Conservation (phyloP, 2,329 filamentous ascomycete genomes). For the Sordariomycetes sp. region DNA sequence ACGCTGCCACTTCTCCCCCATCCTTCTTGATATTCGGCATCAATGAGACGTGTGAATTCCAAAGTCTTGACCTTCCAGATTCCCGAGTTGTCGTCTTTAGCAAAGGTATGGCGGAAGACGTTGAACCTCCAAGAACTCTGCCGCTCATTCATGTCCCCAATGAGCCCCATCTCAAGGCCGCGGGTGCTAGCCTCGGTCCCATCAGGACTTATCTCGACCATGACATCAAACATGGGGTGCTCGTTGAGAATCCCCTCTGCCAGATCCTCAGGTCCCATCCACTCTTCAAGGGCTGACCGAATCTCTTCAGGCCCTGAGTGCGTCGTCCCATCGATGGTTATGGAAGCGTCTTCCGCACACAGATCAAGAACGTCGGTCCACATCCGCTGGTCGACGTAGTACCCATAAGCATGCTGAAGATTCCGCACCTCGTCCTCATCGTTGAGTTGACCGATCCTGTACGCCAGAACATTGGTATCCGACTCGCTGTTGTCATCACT, state of each 20-base stretch:
- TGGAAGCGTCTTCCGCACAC: background rate
- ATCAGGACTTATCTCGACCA: background rate
- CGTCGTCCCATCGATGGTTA: background rate
- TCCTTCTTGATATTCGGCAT: background rate
- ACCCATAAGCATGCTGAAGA: slow-evolving; percentile 1
- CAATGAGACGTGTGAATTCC: background rate
- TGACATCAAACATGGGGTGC: slow-evolving; percentile 1
- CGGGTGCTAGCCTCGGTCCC: background rate
- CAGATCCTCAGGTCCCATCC: slow-evolving; percentile 3
- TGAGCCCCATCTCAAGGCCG: background rate
- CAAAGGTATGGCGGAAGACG: background rate
- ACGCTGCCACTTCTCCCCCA: background rate
- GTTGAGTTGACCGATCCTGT: background rate
- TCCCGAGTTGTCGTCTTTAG: background rate
- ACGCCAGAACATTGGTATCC: background rate
- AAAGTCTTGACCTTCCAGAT: slow-evolving; percentile 1
- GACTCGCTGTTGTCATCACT: no score
- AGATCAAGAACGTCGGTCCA: slow-evolving; percentile 1
- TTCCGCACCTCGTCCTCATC: slow-evolving; percentile 1
- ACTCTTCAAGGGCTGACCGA: background rate
- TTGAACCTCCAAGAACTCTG: slow-evolving; percentile 1
- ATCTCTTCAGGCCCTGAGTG: background rate
- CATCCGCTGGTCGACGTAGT: slow-evolving; percentile 3
- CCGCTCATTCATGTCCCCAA: background rate
- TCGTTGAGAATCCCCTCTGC: background rate